Evolutionary conservation across 352 stramenopile species (phyloP).

Genomic region (Phytophthora pluvialis): DNA sequence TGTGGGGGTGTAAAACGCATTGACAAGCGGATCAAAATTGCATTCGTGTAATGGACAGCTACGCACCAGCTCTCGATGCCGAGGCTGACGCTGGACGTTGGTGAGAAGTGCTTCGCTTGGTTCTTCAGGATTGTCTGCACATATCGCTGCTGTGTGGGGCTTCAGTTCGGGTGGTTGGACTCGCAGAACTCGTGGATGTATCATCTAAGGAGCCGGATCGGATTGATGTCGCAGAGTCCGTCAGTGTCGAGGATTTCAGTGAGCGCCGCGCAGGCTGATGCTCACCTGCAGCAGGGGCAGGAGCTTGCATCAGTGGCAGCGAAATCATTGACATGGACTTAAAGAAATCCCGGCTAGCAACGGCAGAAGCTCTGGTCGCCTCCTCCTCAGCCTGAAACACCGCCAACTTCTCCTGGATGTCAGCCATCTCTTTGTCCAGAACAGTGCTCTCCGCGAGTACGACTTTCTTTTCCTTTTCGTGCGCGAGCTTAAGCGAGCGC

Average conservation of each 20-base stretch:
- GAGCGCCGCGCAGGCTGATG: conserved; percentile 27
- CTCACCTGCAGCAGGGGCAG: conserved; percentile 22
- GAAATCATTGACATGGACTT: conserved; percentile 45
- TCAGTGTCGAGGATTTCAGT: conserved; percentile 7
- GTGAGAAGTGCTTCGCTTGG: conserved; percentile 6
- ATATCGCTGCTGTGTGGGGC: conserved; percentile 22
- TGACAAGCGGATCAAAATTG: conserved; percentile 8
- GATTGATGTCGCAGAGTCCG: conserved; percentile 12
- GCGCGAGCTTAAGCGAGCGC: conserved; percentile 48
- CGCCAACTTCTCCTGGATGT: conserved; percentile 30
- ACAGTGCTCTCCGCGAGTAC: conserved; percentile 36
- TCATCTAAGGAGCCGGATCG: conserved; percentile 30
- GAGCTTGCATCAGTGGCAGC: conserved; percentile 39
- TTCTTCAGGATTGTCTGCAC: conserved; percentile 33
- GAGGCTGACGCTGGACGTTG: background rate
- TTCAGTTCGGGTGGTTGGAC: conserved; percentile 21
- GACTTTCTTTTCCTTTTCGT: conserved; percentile 56
- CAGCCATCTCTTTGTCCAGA: conserved; percentile 42
- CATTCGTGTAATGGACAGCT: conserved; percentile 19
- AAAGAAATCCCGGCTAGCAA: conserved; percentile 51
- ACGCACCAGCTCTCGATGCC: conserved; percentile 1
- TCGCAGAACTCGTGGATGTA: conserved; percentile 35
- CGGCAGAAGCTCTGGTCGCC: conserved; percentile 17
- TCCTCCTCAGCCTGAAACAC: conserved; percentile 36
- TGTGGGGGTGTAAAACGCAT: conserved; percentile 11